phyloP scores from a whole-genome alignment of 768 basidiomycete species.

The Chalciporus piperatus region DNA sequence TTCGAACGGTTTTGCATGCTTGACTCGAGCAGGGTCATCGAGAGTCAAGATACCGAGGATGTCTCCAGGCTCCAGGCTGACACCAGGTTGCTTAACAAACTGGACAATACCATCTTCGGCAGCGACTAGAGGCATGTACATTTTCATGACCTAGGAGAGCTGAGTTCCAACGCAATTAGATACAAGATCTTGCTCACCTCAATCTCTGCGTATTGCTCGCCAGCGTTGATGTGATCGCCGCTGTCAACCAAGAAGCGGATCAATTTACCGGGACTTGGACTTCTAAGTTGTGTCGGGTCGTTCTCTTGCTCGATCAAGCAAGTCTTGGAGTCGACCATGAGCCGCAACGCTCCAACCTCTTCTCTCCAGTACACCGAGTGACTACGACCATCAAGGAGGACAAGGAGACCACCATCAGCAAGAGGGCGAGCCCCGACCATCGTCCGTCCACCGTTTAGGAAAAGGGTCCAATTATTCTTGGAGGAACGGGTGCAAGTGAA shows the following conservation, averaged over 20 bases:
- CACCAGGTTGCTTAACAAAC: slow-evolving; percentile 97
- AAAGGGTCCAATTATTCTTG: slow-evolving; percentile 86
- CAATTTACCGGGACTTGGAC: slow-evolving; percentile 95
- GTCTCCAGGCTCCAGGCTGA: slow-evolving; percentile 94
- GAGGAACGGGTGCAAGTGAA: slow-evolving; percentile 95
- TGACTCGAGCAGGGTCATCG: slow-evolving; percentile 94
- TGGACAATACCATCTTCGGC: slow-evolving; percentile 93
- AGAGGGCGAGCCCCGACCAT: slow-evolving; percentile 89
- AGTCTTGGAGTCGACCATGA: slow-evolving; percentile 97
- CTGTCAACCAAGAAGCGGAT: slow-evolving; percentile 93
- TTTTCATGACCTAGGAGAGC: slow-evolving; percentile 82
- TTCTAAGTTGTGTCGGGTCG: slow-evolving; percentile 94
- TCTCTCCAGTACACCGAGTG: slow-evolving; percentile 98
- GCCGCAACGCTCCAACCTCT: slow-evolving; percentile 88
- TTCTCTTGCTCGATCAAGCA: slow-evolving; percentile 99
- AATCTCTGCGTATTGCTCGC: slow-evolving; percentile 97
- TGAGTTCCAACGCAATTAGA: background rate
- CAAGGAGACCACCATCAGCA: slow-evolving; percentile 91
- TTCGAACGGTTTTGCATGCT: slow-evolving; percentile 97
- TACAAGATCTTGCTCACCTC: slow-evolving; percentile 54
- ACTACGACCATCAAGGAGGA: slow-evolving; percentile 89
- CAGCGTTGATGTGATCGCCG: slow-evolving; percentile 95
- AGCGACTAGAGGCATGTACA: slow-evolving; percentile 98
- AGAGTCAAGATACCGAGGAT: slow-evolving; percentile 95
- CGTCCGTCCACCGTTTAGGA: slow-evolving; percentile 92